Evolutionary conservation across 441 rosid genomes (phyloP).

Genomic region (Eugenia klotzschiana): DNA sequence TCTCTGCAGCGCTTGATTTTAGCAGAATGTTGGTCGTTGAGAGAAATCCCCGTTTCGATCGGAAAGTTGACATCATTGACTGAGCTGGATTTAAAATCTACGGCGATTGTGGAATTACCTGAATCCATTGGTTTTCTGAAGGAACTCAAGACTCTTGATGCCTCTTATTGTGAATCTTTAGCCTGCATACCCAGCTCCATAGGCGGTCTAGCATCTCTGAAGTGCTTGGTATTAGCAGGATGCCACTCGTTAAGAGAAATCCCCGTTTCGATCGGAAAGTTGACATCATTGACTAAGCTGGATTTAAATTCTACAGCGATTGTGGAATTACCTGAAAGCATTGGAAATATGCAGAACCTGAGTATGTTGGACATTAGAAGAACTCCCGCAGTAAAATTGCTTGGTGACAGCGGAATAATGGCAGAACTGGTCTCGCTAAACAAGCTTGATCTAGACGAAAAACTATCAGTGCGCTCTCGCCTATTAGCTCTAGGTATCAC

Average conservation of each 20-base stretch:
- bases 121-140: no score
- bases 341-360: not conserved
- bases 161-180: not conserved
- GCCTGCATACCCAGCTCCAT: not conserved
- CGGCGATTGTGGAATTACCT: not conserved
- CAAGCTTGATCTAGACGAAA: not conserved
- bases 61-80: not conserved
- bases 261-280: not conserved
- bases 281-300: not conserved
- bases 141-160: not conserved
- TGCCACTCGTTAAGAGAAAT: not conserved
- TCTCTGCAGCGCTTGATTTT: not conserved
- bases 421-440: not conserved
- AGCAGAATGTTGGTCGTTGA: rapidly evolving
- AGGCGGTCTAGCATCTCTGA: not conserved
- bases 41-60: not conserved
- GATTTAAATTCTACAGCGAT: not conserved
- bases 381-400: not conserved
- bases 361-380: not conserved
- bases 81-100: not conserved
- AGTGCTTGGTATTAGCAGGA: no score
- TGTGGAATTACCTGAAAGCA: not conserved
- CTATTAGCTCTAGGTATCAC: not conserved
- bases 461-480: not conserved
- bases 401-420: not conserved